Percentiles rank a stretch among this genome's conserved stretches.
These are phyloP conservation scores for Solanum appendiculatum DNA, from an alignment of 257 asterid genomes.

Conservation along the genomic window DNA sequence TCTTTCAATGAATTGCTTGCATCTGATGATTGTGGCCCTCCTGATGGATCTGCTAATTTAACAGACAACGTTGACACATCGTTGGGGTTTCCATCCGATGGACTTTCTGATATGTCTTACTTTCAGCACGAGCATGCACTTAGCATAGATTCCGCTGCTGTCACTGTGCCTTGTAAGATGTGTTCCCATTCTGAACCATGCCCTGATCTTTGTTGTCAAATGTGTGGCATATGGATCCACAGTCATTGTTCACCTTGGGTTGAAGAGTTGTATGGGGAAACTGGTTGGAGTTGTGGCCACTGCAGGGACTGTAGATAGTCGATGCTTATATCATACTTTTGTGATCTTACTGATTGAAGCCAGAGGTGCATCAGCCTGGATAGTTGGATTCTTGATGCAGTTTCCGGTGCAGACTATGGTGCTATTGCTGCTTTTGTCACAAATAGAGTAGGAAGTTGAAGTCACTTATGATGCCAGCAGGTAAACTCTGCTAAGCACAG, in stretches of 20 bases:
- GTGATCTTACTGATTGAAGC: not conserved
- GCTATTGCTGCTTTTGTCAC: not conserved
- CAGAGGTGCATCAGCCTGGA: not conserved
- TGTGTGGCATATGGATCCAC: slow-evolving; percentile 56
- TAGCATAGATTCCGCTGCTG: slow-evolving; percentile 12
- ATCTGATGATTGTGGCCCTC: slow-evolving; percentile 33
- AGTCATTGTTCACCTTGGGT: slow-evolving; percentile 69
- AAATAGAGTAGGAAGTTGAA: not conserved
- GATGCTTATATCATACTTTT: not conserved
- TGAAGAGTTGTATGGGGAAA: slow-evolving; percentile 24
- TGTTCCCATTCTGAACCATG: slow-evolving; percentile 33
- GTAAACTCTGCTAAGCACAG: not conserved
- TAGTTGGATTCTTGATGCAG: not conserved
- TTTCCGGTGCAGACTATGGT: not conserved
- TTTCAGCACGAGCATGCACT: slow-evolving; percentile 20
- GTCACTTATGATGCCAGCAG: not conserved
- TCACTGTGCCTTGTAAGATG: slow-evolving; percentile 31
- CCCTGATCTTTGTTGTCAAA: slow-evolving; percentile 47
- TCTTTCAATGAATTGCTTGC: slow-evolving; percentile 66
- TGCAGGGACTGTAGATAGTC: slow-evolving; percentile 59
- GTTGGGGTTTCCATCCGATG: slow-evolving; percentile 22
- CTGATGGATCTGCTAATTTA: slow-evolving; percentile 16
- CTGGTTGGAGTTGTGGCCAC: slow-evolving; percentile 68
- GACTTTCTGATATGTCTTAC: slow-evolving; percentile 9
- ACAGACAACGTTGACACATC: slow-evolving; percentile 17